Evolutionary conservation across 108 stramenopile species (phyloP).

Genomic region (Nitzschia sp.): DNA sequence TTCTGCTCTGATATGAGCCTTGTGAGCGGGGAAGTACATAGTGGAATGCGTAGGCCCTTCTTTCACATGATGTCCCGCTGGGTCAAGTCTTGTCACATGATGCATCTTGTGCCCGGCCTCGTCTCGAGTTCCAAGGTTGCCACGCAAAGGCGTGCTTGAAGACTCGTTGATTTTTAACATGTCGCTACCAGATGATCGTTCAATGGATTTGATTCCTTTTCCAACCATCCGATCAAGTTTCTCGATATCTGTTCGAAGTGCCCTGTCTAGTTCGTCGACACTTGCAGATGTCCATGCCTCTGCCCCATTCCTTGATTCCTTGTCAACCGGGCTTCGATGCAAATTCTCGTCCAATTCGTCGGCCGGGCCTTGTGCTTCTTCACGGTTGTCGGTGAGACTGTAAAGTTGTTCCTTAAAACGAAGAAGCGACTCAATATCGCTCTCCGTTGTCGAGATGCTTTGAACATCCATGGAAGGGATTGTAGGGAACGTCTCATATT

Average conservation of each 20-base stretch:
- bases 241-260: not conserved
- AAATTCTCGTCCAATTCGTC: not conserved
- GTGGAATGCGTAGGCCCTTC: too few species aligned
- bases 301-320: not conserved
- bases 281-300: not conserved
- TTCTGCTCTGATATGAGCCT: too few species aligned
- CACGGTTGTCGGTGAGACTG: not conserved
- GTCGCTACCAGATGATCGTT: not conserved
- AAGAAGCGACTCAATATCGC: constrained; percentile 3
- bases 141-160: not conserved
- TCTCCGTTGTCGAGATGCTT: not conserved
- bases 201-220: not conserved
- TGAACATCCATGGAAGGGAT: not conserved
- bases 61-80: too few species aligned
- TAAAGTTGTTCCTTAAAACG: constrained; percentile 8
- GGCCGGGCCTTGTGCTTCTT: not conserved
- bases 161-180: not conserved
- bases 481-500: not conserved
- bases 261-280: not conserved
- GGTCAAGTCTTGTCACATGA: too few species aligned
- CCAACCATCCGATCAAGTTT: not conserved
- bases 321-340: too few species aligned
- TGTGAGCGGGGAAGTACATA: too few species aligned
- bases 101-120: too few species aligned
- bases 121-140: not conserved